phyloP scores from a whole-genome alignment of 1,284 basidiomycete genomes.

The Fistulinella cinereoalba region DNA sequence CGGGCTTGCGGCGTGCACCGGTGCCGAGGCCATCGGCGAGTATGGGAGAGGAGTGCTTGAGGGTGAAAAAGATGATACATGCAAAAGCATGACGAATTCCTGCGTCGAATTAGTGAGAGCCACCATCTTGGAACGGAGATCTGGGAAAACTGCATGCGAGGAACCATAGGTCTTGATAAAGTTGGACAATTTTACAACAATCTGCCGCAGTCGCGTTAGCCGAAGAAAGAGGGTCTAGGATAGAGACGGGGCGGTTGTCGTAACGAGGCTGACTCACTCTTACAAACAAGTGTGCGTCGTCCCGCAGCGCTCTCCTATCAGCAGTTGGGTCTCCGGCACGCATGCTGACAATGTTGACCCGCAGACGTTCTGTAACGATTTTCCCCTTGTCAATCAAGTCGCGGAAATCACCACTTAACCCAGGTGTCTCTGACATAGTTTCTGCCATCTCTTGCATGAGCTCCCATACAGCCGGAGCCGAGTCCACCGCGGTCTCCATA shows the following conservation, averaged over 20 bases:
- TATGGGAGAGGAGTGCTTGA: slow-evolving; percentile 52
- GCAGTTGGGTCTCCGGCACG: slow-evolving; percentile 46
- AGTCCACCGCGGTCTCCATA: slow-evolving; percentile 62
- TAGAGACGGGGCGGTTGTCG: background rate
- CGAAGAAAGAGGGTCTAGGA: background rate
- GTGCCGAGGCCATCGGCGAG: slow-evolving; percentile 49
- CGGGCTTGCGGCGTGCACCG: no score
- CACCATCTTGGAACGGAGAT: slow-evolving; percentile 63
- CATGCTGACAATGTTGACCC: slow-evolving; percentile 50
- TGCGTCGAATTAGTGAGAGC: slow-evolving; percentile 74
- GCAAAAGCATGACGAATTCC: slow-evolving; percentile 73
- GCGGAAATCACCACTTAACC: slow-evolving; percentile 41
- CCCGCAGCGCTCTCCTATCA: slow-evolving; percentile 59
- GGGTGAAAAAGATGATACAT: slow-evolving; percentile 75
- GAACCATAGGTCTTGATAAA: slow-evolving; percentile 59
- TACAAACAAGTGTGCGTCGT: slow-evolving; percentile 69
- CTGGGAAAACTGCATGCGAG: slow-evolving; percentile 52
- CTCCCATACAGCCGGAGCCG: slow-evolving; percentile 71
- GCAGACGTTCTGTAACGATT: slow-evolving; percentile 54
- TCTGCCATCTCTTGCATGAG: slow-evolving; percentile 61
- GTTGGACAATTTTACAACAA: slow-evolving; percentile 65
- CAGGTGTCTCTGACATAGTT: slow-evolving; percentile 38
- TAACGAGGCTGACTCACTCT: slow-evolving; percentile 47
- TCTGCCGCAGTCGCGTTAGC: slow-evolving; percentile 36
- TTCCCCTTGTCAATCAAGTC: slow-evolving; percentile 56